Evolutionary conservation across 2,329 filamentous ascomycete genomes (phyloP).

Genomic region (Nigrograna mackinnonii): DNA sequence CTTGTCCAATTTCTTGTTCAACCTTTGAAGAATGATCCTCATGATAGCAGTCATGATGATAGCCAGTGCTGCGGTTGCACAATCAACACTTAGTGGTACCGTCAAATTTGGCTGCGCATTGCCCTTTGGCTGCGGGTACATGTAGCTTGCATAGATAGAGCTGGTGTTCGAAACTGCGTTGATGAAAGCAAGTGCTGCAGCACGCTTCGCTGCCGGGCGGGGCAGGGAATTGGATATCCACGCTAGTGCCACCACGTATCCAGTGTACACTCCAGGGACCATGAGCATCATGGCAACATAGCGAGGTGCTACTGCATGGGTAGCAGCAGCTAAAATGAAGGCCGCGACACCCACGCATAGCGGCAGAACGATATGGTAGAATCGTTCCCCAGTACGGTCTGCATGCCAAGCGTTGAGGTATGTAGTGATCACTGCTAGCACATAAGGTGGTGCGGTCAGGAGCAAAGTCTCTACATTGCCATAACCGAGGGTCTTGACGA

Average conservation of each 20-base stretch:
- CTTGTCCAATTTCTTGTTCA: slow-evolving; percentile 72
- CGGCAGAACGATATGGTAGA: slow-evolving; percentile 67
- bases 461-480: slow-evolving; percentile 57
- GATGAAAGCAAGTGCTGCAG: slow-evolving; percentile 73
- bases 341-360: slow-evolving; percentile 64
- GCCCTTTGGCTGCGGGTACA: slow-evolving; percentile 59
- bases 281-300: slow-evolving; percentile 77
- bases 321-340: slow-evolving; percentile 71
- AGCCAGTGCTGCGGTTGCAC: slow-evolving; percentile 65
- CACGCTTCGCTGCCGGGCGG: slow-evolving; percentile 74
- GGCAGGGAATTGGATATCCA: slow-evolving; percentile 81
- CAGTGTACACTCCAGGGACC: slow-evolving; percentile 64
- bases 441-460: slow-evolving; percentile 46
- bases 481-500: slow-evolving; percentile 65
- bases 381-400: slow-evolving; percentile 72
- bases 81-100: slow-evolving; percentile 70
- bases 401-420: slow-evolving; percentile 71
- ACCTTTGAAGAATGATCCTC: slow-evolving; percentile 62
- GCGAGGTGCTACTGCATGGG: slow-evolving; percentile 61
- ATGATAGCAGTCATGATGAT: slow-evolving; percentile 67
- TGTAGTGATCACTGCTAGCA: slow-evolving; percentile 61
- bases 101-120: slow-evolving; percentile 42
- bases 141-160: slow-evolving; percentile 71
- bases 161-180: slow-evolving; percentile 73
- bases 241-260: slow-evolving; percentile 64